Base-by-base conservation (phyloP, 192 early-diverging fungal species). In the Podochytrium sp. region DNA sequence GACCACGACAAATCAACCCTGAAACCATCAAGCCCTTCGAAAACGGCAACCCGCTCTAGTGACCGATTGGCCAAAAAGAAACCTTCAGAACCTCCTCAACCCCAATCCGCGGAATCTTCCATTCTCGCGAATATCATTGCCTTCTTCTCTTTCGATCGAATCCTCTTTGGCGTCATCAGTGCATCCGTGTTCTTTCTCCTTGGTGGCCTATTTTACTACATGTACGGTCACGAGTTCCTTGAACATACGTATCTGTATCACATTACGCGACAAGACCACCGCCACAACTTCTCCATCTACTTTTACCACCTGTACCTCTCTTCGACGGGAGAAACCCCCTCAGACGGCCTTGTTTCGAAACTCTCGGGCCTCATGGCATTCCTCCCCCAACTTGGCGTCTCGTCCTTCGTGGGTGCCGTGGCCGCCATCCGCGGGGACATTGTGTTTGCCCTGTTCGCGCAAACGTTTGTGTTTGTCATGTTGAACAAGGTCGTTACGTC, bases 241-340 rank as follows among this genome's bases (percentile, higher is more conserved):
- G 79, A 95, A 35, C 90, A 98, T 65, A 95, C 96, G 0, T 98
- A 95, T 73, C 65, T 97, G 37, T 99, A 98, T 72, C 98, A 99
- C 79, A 75, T 98, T 49, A 92, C 89, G 0, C 92, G 98, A 73
- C 94, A 94, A 79, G 98, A 99, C 80, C 98, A 98, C 71, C 91
- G 98, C 2, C 98, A 99, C 84, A 99, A 99, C 82, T 99, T 97
- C 78, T 98, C 96, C 0, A 76, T 92, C 50, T 99, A 96, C 88
- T 99, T 96, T 67, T 94, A 97, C 71, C 90, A 94, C 42, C 93
- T 99, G 37, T 99, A 98, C 64, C 83, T 99, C 30, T 39, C 57
- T 10, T 53, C 34, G 20, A 58, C 65, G 3, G 7, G 16, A 40
- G 38, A 43, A 33, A 80, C 84, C 12, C 77, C 85, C 2, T 76